Base-by-base conservation (phyloP, 2,329 filamentous ascomycete species). In the Teratosphaeria pseudoeucalypti region DNA sequence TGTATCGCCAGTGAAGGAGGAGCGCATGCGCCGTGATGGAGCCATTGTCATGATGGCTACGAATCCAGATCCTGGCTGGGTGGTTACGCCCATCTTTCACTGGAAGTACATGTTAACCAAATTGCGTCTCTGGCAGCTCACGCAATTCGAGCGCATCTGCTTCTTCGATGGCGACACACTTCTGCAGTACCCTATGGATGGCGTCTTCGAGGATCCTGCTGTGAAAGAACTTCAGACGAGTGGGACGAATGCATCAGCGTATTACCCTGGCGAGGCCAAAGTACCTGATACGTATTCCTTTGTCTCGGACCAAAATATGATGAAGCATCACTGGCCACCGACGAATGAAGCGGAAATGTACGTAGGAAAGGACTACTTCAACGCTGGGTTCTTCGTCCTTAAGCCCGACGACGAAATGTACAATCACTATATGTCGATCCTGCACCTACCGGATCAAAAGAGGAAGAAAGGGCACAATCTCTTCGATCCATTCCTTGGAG, bases 271-370 rank as follows among this genome's bases (percentile, higher is more conserved):
- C 62, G 74, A 76, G 58, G 68, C 66, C 7, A 56, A 63, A 2
- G 63, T 74, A 16, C 75, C 74, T 3, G 62, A 69, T 1, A 69
- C 72, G 14, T 77, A 74, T 66, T 71, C 75, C 65, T 75, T 77
- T 61, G 72, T 72, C 27, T 69, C 68, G 6, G 63, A 66, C 6
- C 60, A 63, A 0, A 65, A 68, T 34, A 57, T 66, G 12, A 49
- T n/a, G 10, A 19, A 49, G n/a, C 43, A 49, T 49, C 43, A 49
- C 23, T 49, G 43, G 43, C 43, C 43, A n/a, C 43, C 43, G 43
- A 49, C 43, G 43, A 23, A 49, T 11, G 43, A 49, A 49, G 43
- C n/a, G 43, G 43, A 19, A 6, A 49, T 49, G 43, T 49, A 19
- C 19, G 16, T 23, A n/a, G 43, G 43, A 6, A 49, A 49, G 43